Percentiles rank a stretch among this genome's conserved stretches.
These are phyloP conservation scores for Fusarium sp. DNA, from an alignment of 2,329 filamentous ascomycete genomes.

Conservation along the genomic window DNA sequence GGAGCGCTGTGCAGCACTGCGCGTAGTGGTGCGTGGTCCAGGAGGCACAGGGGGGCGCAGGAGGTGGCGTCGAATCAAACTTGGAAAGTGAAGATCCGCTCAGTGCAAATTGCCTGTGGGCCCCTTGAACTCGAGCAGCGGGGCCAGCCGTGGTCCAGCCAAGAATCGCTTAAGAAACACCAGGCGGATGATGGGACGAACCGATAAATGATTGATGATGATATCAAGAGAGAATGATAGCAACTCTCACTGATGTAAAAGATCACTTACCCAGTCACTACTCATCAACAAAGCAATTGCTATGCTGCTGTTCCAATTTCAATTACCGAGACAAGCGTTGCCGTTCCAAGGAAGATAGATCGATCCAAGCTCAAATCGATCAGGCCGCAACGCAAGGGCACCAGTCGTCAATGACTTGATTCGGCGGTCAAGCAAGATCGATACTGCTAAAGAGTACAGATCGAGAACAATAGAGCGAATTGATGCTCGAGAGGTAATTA, in stretches of 20 bases:
- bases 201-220: neutral
- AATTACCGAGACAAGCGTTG: constrained; percentile 25
- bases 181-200: constrained; percentile 11
- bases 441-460: constrained; percentile 1
- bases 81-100: constrained; percentile 44
- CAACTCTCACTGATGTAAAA: neutral
- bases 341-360: constrained; percentile 8
- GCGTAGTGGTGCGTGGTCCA: constrained; percentile 34
- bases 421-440: neutral
- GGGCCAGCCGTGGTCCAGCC: constrained; percentile 27
- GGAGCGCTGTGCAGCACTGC: constrained; percentile 5
- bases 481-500: constrained; percentile 1
- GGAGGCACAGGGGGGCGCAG: constrained; percentile 42
- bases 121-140: constrained; percentile 22
- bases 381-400: constrained; percentile 36
- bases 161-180: constrained; percentile 31
- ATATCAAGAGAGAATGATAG: neutral
- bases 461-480: neutral
- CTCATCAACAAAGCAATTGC: neutral
- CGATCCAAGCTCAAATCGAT: constrained; percentile 31
- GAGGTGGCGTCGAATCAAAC: constrained; percentile 45
- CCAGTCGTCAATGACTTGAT: constrained; percentile 4
- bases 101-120: constrained; percentile 44
- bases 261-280: constrained; percentile 21
- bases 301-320: constrained; percentile 11